These are phyloP conservation scores for Capronia coronata DNA, from an alignment of 2,329 filamentous ascomycete species.

Conservation along the genomic window DNA sequence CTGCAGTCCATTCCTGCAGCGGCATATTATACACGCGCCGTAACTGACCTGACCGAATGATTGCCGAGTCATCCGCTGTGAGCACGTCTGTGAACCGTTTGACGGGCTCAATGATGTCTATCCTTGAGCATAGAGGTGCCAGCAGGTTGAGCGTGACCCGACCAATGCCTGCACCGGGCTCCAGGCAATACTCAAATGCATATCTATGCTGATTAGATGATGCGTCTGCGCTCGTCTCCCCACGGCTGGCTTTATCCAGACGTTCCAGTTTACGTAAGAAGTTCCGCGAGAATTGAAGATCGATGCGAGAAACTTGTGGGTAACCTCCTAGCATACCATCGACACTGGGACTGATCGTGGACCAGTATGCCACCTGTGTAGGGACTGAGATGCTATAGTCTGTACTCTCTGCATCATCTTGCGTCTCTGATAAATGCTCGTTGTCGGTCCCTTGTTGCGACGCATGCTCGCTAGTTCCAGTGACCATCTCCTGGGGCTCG, in stretches of 20 bases:
- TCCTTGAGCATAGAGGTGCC: slow-evolving; percentile 58
- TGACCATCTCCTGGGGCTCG: background rate
- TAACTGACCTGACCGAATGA: slow-evolving; percentile 16
- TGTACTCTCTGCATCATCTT: background rate
- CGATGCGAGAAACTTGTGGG: slow-evolving; percentile 61
- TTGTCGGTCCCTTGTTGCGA: too few species aligned
- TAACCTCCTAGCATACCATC: slow-evolving; percentile 76
- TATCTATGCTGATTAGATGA: background rate
- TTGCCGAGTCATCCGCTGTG: slow-evolving; percentile 26
- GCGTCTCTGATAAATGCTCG: background rate
- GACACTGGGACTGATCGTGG: slow-evolving; percentile 38
- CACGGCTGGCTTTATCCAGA: slow-evolving; percentile 7
- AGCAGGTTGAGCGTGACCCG: slow-evolving; percentile 73
- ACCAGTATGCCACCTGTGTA: slow-evolving; percentile 38
- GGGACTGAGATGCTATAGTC: slow-evolving; percentile 35
- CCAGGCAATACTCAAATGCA: slow-evolving; percentile 39
- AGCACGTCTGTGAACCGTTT: slow-evolving; percentile 68
- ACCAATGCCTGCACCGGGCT: slow-evolving; percentile 68
- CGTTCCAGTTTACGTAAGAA: slow-evolving; percentile 62
- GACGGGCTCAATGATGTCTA: slow-evolving; percentile 83
- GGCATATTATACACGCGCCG: slow-evolving; percentile 19
- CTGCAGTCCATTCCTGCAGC: slow-evolving; percentile 16
- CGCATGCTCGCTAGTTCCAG: background rate
- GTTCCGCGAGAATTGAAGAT: slow-evolving; percentile 62
- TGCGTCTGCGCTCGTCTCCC: background rate